Base-by-base conservation (phyloP, 2,329 filamentous ascomycete genomes). In the Cladosporium halotolerans region DNA sequence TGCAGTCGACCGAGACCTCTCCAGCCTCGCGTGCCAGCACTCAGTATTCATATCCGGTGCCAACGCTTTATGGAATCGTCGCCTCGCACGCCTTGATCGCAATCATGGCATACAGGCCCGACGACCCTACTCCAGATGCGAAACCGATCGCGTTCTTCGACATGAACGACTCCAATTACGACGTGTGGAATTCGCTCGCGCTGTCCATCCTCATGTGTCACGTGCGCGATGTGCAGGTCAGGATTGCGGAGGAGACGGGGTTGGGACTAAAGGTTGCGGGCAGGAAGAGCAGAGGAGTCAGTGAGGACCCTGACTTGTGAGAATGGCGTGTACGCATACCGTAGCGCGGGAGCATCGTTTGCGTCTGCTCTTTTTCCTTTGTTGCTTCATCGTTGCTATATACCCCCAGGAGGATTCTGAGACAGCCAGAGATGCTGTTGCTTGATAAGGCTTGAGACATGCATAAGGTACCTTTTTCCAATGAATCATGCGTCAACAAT, bases 121-220 rank as follows among this genome's bases (percentile, higher is more conserved):
- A 73, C 14, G 69, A 73, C 2, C 43, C 58, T 61, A 46, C 40
- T 3, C 46, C 44, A n/a, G 58, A 58, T 52, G 53, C 62, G 45
- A 19, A 60, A 57, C 32, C 61, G 11, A 73, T 83, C 46, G 75
- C 73, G 4, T 73, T 76, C 49, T 79, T 82, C 58, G 76, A 83
- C 61, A 75, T 81, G 52, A 72, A 71, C 3, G 72, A 79, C 41
- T 63, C 66, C 8, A 73, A 73, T 1, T 77, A 79, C 55, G 81
- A 83, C 61, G 79, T 83, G 2, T 84, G 81, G 81, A 82, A 81
- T 60, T 73, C 76, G 4, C 68, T 83, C 3, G 79, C 79, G 0
- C 58, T 83, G 46, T 78, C 80, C 0, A 79, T 83, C 54, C 68
- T 79, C 5, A 70, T 80, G 9, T 72, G 79, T 56, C 76, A 80